phyloP scores from a whole-genome alignment of 352 stramenopile genomes.

The Globisporangium solare region DNA sequence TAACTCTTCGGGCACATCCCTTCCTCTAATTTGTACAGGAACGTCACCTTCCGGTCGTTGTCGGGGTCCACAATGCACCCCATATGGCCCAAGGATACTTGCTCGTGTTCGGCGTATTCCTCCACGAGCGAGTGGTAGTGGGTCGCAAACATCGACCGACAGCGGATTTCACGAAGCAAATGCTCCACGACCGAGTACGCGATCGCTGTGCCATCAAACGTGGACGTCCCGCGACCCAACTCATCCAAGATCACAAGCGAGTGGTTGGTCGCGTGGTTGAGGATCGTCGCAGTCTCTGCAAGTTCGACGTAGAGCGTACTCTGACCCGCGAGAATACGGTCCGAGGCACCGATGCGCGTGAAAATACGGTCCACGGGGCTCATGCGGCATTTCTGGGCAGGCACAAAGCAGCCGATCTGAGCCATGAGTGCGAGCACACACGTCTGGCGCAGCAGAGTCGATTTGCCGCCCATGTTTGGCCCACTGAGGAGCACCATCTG shows the following conservation, averaged over 20 bases:
- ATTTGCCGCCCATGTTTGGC: constrained; percentile 99
- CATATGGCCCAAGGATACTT: constrained; percentile 78
- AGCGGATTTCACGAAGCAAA: constrained; percentile 82
- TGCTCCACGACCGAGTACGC: constrained; percentile 96
- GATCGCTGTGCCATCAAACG: constrained; percentile 98
- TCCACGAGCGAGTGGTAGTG: constrained; percentile 97
- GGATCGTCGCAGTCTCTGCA: constrained; percentile 96
- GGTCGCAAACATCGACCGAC: constrained; percentile 97
- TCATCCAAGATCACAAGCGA: constrained; percentile 99
- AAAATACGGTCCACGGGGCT: constrained; percentile 99
- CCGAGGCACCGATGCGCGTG: constrained; percentile 97
- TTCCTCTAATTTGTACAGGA: constrained; percentile 97
- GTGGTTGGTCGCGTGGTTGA: constrained; percentile 92
- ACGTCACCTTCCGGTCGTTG: constrained; percentile 95
- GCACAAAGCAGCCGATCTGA: constrained; percentile 99
- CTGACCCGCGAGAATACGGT: constrained; percentile 97
- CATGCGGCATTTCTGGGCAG: constrained; percentile 90
- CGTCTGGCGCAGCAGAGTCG: constrained; percentile 97
- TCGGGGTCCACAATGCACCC: constrained; percentile 74
- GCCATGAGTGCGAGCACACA: constrained; percentile 97
- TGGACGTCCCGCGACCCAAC: constrained; percentile 97
- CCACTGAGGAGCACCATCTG: constrained; percentile 94
- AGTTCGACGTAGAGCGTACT: constrained; percentile 99
- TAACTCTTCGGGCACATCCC: constrained; percentile 98
- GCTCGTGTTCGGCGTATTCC: constrained; percentile 60